These are phyloP conservation scores for Rhizopogon salebrosus DNA, from an alignment of 768 basidiomycete species.

Conservation along the genomic window DNA sequence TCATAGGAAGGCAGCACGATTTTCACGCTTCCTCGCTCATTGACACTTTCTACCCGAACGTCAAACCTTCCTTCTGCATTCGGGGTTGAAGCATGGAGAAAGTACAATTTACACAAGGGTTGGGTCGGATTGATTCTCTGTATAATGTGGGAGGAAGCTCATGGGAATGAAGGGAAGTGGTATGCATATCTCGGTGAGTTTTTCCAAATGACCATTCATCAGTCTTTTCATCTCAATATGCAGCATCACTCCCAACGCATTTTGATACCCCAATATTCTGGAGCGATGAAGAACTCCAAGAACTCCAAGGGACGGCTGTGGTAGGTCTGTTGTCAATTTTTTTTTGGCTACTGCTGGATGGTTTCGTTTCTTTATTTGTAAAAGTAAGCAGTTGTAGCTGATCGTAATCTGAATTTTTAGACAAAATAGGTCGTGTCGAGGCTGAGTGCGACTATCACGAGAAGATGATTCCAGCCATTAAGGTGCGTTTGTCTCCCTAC, in stretches of 20 bases:
- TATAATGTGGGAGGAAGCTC: conserved; percentile 92
- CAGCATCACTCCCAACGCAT: conserved; percentile 56
- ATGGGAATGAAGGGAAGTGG: conserved; percentile 63
- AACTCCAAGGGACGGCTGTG: conserved; percentile 82
- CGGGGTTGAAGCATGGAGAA: conserved; percentile 61
- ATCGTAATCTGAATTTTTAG: conserved; percentile 33
- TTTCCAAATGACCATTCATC: not conserved
- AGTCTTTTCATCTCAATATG: not conserved
- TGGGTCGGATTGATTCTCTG: conserved; percentile 89
- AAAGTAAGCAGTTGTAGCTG: not conserved
- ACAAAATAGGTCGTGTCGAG: conserved; percentile 81
- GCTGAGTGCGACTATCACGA: conserved; percentile 69
- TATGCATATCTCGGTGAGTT: conserved; percentile 60
- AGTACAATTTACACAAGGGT: conserved; percentile 52
- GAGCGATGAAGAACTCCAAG: conserved; percentile 63
- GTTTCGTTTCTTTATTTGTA: not conserved
- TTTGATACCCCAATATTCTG: conserved; percentile 98
- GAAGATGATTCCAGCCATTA: conserved; percentile 65
- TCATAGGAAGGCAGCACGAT: conserved; percentile 66
- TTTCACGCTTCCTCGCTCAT: conserved; percentile 74
- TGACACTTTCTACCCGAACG: conserved; percentile 78
- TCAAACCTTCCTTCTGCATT: conserved; percentile 59
- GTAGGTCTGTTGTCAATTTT: conserved; percentile 53
- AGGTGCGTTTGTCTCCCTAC: conserved; percentile 37
- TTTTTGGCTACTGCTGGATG: not conserved